A percentile compares a stretch with the other conserved stretches of the same genome.
Evolutionary conservation across 2,329 filamentous ascomycete genomes (phyloP).

Genomic region (Aspergillus sojae): DNA sequence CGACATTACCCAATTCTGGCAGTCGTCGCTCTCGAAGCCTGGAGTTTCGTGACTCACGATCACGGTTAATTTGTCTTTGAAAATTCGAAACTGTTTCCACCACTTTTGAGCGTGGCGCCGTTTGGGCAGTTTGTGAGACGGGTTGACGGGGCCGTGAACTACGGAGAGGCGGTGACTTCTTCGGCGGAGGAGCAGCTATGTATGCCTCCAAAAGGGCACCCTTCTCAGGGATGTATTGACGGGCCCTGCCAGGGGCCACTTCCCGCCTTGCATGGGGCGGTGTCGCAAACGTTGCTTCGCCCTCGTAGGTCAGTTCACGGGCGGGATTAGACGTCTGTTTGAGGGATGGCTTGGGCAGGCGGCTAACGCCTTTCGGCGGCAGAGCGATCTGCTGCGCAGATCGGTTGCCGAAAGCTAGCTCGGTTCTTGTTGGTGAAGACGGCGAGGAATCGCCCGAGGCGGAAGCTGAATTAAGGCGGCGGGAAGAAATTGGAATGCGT

Average conservation of each 20-base stretch:
- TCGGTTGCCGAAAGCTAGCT: constrained; percentile 37
- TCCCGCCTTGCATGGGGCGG: constrained; percentile 40
- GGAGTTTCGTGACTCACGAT: constrained; percentile 34
- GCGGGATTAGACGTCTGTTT: constrained; percentile 27
- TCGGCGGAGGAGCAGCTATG: constrained; percentile 69
- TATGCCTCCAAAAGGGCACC: constrained; percentile 70
- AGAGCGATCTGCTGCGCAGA: constrained; percentile 33
- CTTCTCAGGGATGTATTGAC: constrained; percentile 48
- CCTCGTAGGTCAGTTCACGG: constrained; percentile 26
- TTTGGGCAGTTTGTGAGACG: constrained; percentile 73
- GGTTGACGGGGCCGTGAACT: constrained; percentile 81
- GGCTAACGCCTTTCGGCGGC: constrained; percentile 44
- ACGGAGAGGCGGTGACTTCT: constrained; percentile 75
- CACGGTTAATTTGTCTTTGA: constrained; percentile 39
- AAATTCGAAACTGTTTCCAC: constrained; percentile 58
- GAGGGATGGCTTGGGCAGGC: constrained; percentile 44
- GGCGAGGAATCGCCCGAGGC: constrained; percentile 45
- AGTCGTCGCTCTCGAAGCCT: constrained; percentile 48
- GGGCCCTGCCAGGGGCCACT: constrained; percentile 34
- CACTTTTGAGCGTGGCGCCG: constrained; percentile 68
- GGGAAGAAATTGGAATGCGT: constrained; percentile 49
- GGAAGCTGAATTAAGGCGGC: constrained; percentile 42
- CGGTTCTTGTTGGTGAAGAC: constrained; percentile 39
- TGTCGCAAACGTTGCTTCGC: constrained; percentile 32
- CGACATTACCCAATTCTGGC: constrained; percentile 72